Conservation (phyloP, 1,284 basidiomycete genomes). For the Cutaneotrichosporon cyanovorans region DNA sequence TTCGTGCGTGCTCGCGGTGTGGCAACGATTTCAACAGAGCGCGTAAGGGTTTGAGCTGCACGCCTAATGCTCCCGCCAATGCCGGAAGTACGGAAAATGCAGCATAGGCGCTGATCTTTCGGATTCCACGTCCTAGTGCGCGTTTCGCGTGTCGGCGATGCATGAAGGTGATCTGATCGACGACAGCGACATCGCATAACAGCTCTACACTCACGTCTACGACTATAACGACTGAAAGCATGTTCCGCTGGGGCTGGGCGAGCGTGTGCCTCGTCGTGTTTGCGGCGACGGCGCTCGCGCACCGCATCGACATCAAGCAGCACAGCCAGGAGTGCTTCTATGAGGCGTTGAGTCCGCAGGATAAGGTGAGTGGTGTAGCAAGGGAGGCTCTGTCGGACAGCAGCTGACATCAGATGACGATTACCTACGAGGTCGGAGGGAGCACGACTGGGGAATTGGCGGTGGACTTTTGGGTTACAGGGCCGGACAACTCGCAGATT, state of each 20-base stretch:
- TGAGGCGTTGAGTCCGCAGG: conserved; percentile 88
- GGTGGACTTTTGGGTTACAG: conserved; percentile 85
- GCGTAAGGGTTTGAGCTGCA: no score
- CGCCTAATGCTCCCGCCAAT: no score
- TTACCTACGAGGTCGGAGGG: conserved; percentile 91
- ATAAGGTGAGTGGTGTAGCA: conserved; percentile 61
- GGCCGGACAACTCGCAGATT: conserved; percentile 62
- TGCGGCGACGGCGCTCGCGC: conserved; percentile 31
- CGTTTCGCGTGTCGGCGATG: no score
- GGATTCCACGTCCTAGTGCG: no score
- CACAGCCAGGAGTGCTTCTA: conserved; percentile 94
- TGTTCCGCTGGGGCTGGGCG: conserved; percentile 8
- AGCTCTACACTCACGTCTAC: neutral
- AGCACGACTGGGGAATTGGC: conserved; percentile 76
- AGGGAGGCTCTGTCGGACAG: no score
- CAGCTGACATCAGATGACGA: conserved; percentile 71
- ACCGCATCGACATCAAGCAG: conserved; percentile 57
- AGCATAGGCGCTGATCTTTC: no score
- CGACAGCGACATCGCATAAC: no score
- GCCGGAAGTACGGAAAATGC: no score
- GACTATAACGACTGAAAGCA: conserved; percentile 1
- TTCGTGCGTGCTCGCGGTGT: no score
- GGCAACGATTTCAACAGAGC: no score
- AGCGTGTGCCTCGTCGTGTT: conserved; percentile 17
- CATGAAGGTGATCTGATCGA: no score